Base-by-base conservation (phyloP, 2,329 filamentous ascomycete species). In the Waltergamsia citrina region DNA sequence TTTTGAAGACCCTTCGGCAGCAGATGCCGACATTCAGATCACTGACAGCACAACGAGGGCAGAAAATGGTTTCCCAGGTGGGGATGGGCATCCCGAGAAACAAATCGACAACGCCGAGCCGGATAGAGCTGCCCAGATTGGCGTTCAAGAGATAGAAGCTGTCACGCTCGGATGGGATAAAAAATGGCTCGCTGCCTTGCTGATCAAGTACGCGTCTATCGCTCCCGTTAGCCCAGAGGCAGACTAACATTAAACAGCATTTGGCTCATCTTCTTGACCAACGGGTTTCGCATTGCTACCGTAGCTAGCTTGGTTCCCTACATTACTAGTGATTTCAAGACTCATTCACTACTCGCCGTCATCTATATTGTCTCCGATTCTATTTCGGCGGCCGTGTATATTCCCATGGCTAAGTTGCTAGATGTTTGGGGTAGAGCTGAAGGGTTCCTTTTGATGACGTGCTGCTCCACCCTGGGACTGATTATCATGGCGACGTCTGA, bases 391-490 rank as follows among this genome's bases (percentile, higher is more conserved):
- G 71, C 77, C 3, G 62, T 72, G 23, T 78, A 78, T 45, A 70
- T 79, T 4, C 74, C 76, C 3, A 63, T 78, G 52, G 51, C 77
- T 21, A 81, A 80, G 47, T 54, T 78, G 9, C 61, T 79, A 30
- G 71, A 81, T 49, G 57, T 80, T 23, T 81, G 73, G 61, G 77
- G 74, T 32, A 69, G 77, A 24, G 66, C 74, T 10, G 65, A 77
- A 43, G 75, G 73, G 8, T 74, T 76, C 46, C 54, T 69, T 20
- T 43, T 74, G 32, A 72, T 74, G 53, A 60, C 70, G 2, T 36
- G 53, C 17, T 59, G 70, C 17, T 61, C 65, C 33, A 61, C 67
- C 4, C 24, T 63, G 35, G 62, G 59, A 12, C 60, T 79, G 29
- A 63, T 78, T 24, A 62, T 83, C 45, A 78, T 79, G 61, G 78